Evolutionary conservation across 805 yeast species (phyloP), one percentile per base, ranked within the genome.

Genomic region (Cyberlindnera mississippiensis): DNA sequence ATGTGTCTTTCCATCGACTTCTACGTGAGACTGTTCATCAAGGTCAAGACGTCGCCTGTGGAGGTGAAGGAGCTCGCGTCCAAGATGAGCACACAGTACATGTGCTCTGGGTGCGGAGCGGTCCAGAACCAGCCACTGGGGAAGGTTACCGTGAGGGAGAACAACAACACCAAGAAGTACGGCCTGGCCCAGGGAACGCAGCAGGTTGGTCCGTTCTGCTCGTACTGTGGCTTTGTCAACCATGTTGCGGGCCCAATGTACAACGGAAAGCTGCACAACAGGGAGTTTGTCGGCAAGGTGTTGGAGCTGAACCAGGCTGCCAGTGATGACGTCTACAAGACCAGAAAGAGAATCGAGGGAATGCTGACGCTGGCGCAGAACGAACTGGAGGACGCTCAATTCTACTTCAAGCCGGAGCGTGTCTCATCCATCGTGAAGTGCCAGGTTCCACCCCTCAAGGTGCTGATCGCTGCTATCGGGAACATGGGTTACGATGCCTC

Each of bases 241-340:
- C 95, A 86, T 59, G 60, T 93, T 28, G 89, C 91, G 7, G 99
- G 99, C 4, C 99, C 99, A 46, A 85, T 93, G 96, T 93, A 96
- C 85, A 89, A 80, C 10, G 95, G 89, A 0, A 69, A 73, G 6
- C 62, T 93, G 43, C 98, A 91, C 56, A 75, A 83, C 56, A 59
- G 61, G 19, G 77, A 73, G 15, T 93, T 91, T 55, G 69, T 91
- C 33, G 69, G 76, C 20, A 75, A 69, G 50, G 72, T 90, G 35
- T 69, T 87, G 41, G 68, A 71, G n/a, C 63, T 79, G 49, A 75
- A 80, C 55, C 56, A 62, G 19, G 62, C 62, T 8, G 72, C 79
- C 17, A 78, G 73, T 41, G 70, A 71, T 20, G 74, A 70, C 5
- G 69, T 75, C 0, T 93, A 87, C 61, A 84, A 83, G 36, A 93